Evolutionary conservation across 257 asterid genomes (phyloP).

Genomic region (Echium plantagineum): DNA sequence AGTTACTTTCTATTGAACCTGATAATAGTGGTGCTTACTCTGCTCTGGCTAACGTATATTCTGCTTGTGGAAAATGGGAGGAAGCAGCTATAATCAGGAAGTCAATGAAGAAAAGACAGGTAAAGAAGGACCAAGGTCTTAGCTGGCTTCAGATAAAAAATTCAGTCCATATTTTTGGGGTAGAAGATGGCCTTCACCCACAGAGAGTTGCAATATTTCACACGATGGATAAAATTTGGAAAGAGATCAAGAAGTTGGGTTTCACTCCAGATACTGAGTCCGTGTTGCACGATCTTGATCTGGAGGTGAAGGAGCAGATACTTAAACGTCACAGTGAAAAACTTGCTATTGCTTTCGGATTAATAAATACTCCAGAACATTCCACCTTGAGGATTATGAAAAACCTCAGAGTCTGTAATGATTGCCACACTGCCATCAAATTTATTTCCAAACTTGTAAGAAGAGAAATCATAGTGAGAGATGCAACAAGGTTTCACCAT

Average conservation of each 20-base stretch:
- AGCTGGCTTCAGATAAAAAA: slow-evolving; percentile 79
- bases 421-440: slow-evolving; percentile 74
- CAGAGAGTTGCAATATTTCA: slow-evolving; percentile 49
- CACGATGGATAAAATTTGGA: slow-evolving; percentile 50
- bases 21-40: slow-evolving; percentile 79
- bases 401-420: slow-evolving; percentile 84
- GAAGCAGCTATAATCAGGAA: slow-evolving; percentile 73
- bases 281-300: slow-evolving; percentile 74
- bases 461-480: slow-evolving; percentile 65
- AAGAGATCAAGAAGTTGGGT: slow-evolving; percentile 71
- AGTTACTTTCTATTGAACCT: slow-evolving; percentile 57
- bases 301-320: slow-evolving; percentile 63
- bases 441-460: slow-evolving; percentile 50
- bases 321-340: slow-evolving; percentile 84
- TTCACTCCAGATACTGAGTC: slow-evolving; percentile 64
- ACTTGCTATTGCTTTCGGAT: slow-evolving; percentile 76
- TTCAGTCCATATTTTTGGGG: slow-evolving; percentile 64
- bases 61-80: slow-evolving; percentile 72
- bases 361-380: slow-evolving; percentile 56
- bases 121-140: slow-evolving; percentile 85
- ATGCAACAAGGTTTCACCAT: slow-evolving; percentile 81
- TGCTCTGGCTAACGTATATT: slow-evolving; percentile 68
- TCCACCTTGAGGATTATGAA: slow-evolving; percentile 73
- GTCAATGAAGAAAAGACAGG: slow-evolving; percentile 69
- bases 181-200: slow-evolving; percentile 66